Conservation (phyloP, 1,139 yeast genomes). For the Torulaspora pretoriensis region DNA sequence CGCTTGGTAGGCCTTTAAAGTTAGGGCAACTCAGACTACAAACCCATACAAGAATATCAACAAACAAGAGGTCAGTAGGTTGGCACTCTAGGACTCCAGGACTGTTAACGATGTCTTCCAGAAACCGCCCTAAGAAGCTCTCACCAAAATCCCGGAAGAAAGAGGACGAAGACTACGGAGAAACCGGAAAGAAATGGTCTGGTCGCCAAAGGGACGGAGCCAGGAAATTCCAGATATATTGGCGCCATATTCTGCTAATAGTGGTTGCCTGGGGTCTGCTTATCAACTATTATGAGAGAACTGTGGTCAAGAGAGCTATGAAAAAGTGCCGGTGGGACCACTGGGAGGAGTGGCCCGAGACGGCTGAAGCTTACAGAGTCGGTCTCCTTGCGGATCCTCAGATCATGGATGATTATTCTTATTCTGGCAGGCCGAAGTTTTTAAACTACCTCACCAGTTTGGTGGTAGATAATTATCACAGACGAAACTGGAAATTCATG, state of each 20-base stretch:
- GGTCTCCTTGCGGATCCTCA: constrained; percentile 91
- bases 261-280: constrained; percentile 44
- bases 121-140: constrained; percentile 13
- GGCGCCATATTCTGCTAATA: constrained; percentile 22
- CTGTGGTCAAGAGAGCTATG: constrained; percentile 48
- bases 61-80: not conserved
- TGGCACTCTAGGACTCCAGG: not conserved
- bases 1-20: not conserved
- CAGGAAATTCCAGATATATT: constrained; percentile 19
- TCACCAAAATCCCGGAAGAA: constrained; percentile 10
- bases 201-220: not conserved
- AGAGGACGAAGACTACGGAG: constrained; percentile 7
- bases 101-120: constrained; percentile 7
- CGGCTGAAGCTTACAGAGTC: constrained; percentile 50
- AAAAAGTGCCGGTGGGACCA: constrained; percentile 55
- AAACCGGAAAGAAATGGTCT: constrained; percentile 3
- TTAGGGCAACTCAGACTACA: not conserved
- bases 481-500: constrained; percentile 65
- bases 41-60: not conserved
- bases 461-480: constrained; percentile 65
- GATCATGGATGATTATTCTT: constrained; percentile 71
- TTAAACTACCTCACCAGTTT: constrained; percentile 46
- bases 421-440: constrained; percentile 51
- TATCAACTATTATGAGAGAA: constrained; percentile 59
- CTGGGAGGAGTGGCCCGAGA: constrained; percentile 55